These are phyloP conservation scores for Fusarium beomiforme DNA, from an alignment of 2,329 filamentous ascomycete species.

Conservation along the genomic window DNA sequence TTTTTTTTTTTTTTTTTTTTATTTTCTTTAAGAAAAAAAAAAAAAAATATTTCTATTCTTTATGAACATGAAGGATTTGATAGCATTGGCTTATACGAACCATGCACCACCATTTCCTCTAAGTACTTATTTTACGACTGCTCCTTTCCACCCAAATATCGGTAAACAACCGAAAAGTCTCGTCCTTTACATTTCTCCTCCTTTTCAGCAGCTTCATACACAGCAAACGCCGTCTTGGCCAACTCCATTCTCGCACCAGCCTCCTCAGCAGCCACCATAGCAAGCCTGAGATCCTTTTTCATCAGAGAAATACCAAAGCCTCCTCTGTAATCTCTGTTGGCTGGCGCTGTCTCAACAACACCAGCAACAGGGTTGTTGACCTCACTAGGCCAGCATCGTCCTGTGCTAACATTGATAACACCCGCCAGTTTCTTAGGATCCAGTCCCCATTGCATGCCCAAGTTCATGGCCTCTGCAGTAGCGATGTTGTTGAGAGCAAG, in stretches of 20 bases:
- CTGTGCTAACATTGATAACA: slow-evolving; percentile 93
- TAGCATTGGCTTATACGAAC: not conserved
- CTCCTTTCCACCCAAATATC: slow-evolving; percentile 68
- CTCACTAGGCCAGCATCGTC: slow-evolving; percentile 95
- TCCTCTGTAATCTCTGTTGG: slow-evolving; percentile 78
- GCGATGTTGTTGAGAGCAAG: slow-evolving; percentile 91
- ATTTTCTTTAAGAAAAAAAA: too few relatives aligned
- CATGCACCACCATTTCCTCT: not conserved
- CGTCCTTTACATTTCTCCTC: slow-evolving; percentile 71
- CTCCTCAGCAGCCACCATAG: slow-evolving; percentile 76
- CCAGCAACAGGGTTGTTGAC: slow-evolving; percentile 94
- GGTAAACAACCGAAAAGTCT: slow-evolving; percentile 86
- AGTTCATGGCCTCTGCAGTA: slow-evolving; percentile 72
- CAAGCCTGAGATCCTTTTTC: slow-evolving; percentile 81
- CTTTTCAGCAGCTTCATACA: slow-evolving; percentile 74
- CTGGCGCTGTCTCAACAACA: slow-evolving; percentile 80
- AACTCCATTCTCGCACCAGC: slow-evolving; percentile 73
- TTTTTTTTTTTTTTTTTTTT: too few relatives aligned
- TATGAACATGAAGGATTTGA: not conserved
- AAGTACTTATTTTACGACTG: not conserved
- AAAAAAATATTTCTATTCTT: too few relatives aligned
- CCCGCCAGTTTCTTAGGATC: slow-evolving; percentile 75
- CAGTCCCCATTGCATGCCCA: slow-evolving; percentile 69
- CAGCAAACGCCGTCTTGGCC: slow-evolving; percentile 67
- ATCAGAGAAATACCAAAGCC: slow-evolving; percentile 83